Percentiles rank a stretch among this genome's conserved stretches.
phyloP scores from a whole-genome alignment of 208 protist species.

The Balamuthia mandrillaris region DNA sequence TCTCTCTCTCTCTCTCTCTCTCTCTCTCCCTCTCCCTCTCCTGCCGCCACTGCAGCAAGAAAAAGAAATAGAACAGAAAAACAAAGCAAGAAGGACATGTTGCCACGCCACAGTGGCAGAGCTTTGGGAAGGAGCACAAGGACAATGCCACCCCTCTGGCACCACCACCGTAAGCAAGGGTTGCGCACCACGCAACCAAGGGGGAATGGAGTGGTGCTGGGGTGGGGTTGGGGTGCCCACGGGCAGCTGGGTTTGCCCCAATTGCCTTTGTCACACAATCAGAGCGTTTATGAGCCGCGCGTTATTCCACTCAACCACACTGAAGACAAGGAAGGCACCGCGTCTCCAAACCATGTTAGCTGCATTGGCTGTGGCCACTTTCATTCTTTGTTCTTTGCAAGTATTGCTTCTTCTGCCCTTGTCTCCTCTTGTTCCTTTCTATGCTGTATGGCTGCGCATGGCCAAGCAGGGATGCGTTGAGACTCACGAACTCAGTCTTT shows the following conservation, averaged over 20 bases:
- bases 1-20: too few relatives aligned
- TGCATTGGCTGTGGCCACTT: conserved; percentile 19
- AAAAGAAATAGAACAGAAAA: too few relatives aligned
- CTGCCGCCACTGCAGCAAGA: too few relatives aligned
- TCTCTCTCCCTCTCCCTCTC: too few relatives aligned
- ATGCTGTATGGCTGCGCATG: not conserved
- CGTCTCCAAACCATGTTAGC: not conserved
- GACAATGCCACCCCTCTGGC: too few relatives aligned
- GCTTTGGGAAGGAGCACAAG: too few relatives aligned
- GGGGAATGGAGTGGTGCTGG: not conserved
- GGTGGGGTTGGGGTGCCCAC: not conserved
- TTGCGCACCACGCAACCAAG: too few relatives aligned
- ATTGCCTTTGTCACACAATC: not conserved
- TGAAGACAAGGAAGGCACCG: not conserved
- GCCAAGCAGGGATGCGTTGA: not conserved
- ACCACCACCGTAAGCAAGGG: too few relatives aligned
- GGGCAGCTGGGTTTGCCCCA: not conserved
- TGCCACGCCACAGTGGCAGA: too few relatives aligned
- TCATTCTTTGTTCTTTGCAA: not conserved
- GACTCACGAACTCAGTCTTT: not conserved
- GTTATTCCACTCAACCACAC: not conserved
- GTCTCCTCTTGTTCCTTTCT: not conserved
- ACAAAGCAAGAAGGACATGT: too few relatives aligned
- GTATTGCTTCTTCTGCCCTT: not conserved
- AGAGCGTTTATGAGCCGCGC: not conserved